These are phyloP conservation scores for Annulohypoxylon nitens DNA, from an alignment of 495 filamentous ascomycete genomes.

Conservation along the genomic window DNA sequence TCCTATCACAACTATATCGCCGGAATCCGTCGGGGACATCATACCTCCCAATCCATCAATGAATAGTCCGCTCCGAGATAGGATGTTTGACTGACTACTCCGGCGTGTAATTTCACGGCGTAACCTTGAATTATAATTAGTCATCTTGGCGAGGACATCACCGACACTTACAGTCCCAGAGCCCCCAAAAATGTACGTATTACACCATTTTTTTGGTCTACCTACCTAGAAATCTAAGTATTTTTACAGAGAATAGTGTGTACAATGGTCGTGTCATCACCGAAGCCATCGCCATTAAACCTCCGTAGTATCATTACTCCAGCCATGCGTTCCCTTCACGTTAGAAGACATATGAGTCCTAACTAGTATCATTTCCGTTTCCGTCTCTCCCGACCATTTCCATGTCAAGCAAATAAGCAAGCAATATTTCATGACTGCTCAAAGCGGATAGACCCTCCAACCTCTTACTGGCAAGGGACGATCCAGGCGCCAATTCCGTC, in stretches of 20 bases:
- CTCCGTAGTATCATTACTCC: neutral
- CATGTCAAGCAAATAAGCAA: slow-evolving; percentile 14
- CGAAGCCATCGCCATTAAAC: neutral
- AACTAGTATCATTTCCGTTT: slow-evolving; percentile 5
- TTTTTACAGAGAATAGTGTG: neutral
- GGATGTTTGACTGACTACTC: slow-evolving; percentile 3
- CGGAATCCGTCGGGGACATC: neutral
- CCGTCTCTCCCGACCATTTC: neutral
- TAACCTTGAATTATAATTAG: neutral
- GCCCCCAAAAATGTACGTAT: neutral
- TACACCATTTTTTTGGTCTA: neutral
- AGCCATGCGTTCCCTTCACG: neutral
- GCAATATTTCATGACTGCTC: neutral
- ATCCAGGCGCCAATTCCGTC: slow-evolving; percentile 51
- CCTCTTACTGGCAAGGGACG: slow-evolving; percentile 42
- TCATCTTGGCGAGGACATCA: too few relatives aligned
- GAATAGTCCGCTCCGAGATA: slow-evolving; percentile 20
- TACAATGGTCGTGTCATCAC: neutral
- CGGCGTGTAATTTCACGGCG: neutral
- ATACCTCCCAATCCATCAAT: neutral
- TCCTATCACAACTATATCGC: neutral
- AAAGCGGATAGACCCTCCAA: neutral
- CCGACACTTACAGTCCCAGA: neutral
- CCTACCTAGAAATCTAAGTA: neutral
- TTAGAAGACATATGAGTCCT: neutral